A percentile compares a stretch with the other conserved stretches of the same genome.
phyloP scores from a whole-genome alignment of 495 filamentous ascomycete species.

The Penicillium flavigenum region DNA sequence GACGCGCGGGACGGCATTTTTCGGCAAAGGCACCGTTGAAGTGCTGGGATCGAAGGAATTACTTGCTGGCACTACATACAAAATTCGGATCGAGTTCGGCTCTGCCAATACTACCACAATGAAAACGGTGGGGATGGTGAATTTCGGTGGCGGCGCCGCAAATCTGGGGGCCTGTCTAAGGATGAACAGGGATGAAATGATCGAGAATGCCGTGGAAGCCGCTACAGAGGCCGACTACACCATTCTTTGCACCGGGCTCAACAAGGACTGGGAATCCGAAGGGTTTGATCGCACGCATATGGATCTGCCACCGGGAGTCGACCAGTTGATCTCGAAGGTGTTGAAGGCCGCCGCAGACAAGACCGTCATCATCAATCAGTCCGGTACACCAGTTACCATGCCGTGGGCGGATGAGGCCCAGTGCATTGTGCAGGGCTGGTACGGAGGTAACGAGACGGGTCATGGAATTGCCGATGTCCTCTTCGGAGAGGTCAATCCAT shows the following conservation, averaged over 20 bases:
- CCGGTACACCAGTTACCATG: slow-evolving; percentile 77
- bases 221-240: slow-evolving; percentile 65
- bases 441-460: slow-evolving; percentile 59
- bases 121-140: slow-evolving; percentile 41
- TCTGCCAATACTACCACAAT: slow-evolving; percentile 57
- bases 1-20: slow-evolving; percentile 55
- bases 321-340: slow-evolving; percentile 64
- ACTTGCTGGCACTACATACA: slow-evolving; percentile 54
- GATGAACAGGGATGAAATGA: slow-evolving; percentile 61
- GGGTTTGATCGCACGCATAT: slow-evolving; percentile 75
- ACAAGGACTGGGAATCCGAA: slow-evolving; percentile 82
- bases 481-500: slow-evolving; percentile 56
- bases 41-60: slow-evolving; percentile 53
- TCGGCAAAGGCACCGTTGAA: slow-evolving; percentile 56
- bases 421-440: slow-evolving; percentile 68
- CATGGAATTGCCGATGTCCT: slow-evolving; percentile 54
- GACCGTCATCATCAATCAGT: slow-evolving; percentile 75
- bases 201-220: slow-evolving; percentile 58
- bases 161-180: slow-evolving; percentile 69
- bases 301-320: slow-evolving; percentile 66
- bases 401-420: slow-evolving; percentile 68
- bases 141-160: slow-evolving; percentile 63
- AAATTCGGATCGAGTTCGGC: slow-evolving; percentile 58
- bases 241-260: slow-evolving; percentile 72
- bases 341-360: slow-evolving; percentile 59